Evolutionary conservation across 805 yeast genomes (phyloP), one percentile per base, ranked within the genome.

Genomic region (Hemisphaericaspora nanyangensis): DNA sequence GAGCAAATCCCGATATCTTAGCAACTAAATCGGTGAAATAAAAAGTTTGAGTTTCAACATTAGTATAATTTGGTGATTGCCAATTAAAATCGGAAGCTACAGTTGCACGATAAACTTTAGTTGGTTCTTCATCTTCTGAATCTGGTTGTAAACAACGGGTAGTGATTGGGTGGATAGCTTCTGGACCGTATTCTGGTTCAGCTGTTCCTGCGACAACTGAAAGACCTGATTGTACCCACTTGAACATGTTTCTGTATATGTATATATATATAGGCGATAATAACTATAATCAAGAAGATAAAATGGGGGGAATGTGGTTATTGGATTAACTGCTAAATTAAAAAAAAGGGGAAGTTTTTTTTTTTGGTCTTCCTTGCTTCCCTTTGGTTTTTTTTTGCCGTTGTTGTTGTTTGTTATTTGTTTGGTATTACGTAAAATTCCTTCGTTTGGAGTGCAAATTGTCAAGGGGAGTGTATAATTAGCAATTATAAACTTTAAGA

Each of bases 171-270:
- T 84, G 91, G 49, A 93, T 86, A 29, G 95, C 95, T 36, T 84
- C 96, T 29, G 83, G 76, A 38, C 99, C 99, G 55, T 93, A 93
- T 57, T 85, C 95, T 18, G 99, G 99, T 62, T 93, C 99, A 2
- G 96, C 96, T 10, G 95, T 79, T 39, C 99, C 99, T 5, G 97
- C 91, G 33, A 89, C 93, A 5, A 95, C 93, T n/a, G 97, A 86
- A 38, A 85, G 72, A 49, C 89, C 81, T 46, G 88, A 82, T 68
- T 84, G 90, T 43, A 84, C 84, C 89, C 89, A 84, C 76, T 80
- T 82, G 38, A 83, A 66, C 90, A 83, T 82, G 40, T 17, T 29
- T 7, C 15, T 16, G n/a, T n/a, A n/a, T n/a, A n/a, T n/a, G n/a
- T n/a, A n/a, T n/a, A n/a, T n/a, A n/a, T n/a, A n/a, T n/a, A n/a